A percentile compares a stretch with the other conserved stretches of the same genome.
Evolutionary conservation across 148 eudicot genomes (phyloP).

Genomic region (Vaccinium vitisidaea): DNA sequence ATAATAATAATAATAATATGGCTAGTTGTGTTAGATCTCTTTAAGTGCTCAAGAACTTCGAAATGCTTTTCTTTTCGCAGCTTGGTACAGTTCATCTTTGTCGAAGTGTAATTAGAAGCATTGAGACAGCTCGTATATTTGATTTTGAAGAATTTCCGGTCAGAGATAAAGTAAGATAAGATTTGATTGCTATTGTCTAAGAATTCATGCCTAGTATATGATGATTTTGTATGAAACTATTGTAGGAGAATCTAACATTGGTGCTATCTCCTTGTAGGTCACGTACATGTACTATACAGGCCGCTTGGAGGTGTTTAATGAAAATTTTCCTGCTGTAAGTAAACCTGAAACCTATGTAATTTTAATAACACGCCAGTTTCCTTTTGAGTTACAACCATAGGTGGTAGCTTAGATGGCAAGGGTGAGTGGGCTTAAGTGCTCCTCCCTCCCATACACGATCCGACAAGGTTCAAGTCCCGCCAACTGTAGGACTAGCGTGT

Average conservation of each 20-base stretch:
- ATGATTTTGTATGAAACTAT: not conserved
- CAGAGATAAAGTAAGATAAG: constrained; percentile 72
- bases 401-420: too few species aligned
- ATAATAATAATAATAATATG: not conserved
- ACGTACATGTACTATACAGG: constrained; percentile 99
- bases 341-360: not conserved
- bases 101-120: constrained; percentile 98
- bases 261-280: constrained; percentile 42
- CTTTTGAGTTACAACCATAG: not conserved
- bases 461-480: too few species aligned
- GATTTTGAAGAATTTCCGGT: constrained; percentile 97
- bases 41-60: not conserved
- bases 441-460: too few species aligned
- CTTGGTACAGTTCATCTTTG: constrained; percentile 96
- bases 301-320: constrained; percentile 95
- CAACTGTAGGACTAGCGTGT: too few species aligned
- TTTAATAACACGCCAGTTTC: not conserved
- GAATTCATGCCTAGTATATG: constrained; percentile 9
- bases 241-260: not conserved
- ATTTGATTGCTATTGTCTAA: constrained; percentile 1
- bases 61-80: constrained; percentile 30
- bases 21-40: not conserved
- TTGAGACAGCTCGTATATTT: constrained; percentile 97
- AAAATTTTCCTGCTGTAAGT: constrained; percentile 89
- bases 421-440: too few species aligned